Evolutionary conservation across 2,329 filamentous ascomycete species (phyloP), one percentile per base, ranked within the genome.

Genomic region (Aaosphaeria arxii): DNA sequence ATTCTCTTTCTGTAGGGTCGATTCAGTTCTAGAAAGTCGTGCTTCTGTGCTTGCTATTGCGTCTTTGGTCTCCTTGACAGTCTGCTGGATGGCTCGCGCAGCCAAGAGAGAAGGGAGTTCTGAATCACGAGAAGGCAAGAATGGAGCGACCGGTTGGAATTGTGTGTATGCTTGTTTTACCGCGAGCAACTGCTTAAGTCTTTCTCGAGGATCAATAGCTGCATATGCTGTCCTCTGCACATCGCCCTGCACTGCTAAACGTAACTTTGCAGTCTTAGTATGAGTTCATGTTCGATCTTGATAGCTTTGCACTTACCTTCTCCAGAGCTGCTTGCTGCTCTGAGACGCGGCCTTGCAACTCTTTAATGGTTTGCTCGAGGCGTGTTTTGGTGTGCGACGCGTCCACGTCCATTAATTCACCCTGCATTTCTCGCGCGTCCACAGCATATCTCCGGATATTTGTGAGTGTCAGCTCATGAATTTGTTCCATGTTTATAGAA

Each of bases 41-140:
- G 70, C 56, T 41, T 73, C 66, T 1, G 72, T 72, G 53, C 64
- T 65, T 35, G 67, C 63, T 9, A 89, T 76, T 45, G 84, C 84
- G 17, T 74, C 71, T 55, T 81, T 83, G 13, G 84, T 86, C 56
- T 89, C 84, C 50, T 77, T 69, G 43, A 88, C 80, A 11, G 83
- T 84, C 48, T 80, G 76, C 49, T 85, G 79, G 3, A 86, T 84
- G 58, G 81, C 83, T 44, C 86, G 83, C 46, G 90, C 71, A 5
- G 89, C 88, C 38, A 94, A 66, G 4, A 95, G 74, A 5, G 85
- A 82, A 4, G 88, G 87, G 5, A 94, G 70, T 5, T 85, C 76
- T 17, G 89, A 92, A 43, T 79, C 81, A 7, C 82, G 73, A 28
- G 78, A 75, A 3, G 89, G 88, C 24, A 92, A 72, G 56, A 83